Base-by-base conservation (phyloP, 176 grass and related monocot genomes). In the Urochloa ruziziensis region DNA sequence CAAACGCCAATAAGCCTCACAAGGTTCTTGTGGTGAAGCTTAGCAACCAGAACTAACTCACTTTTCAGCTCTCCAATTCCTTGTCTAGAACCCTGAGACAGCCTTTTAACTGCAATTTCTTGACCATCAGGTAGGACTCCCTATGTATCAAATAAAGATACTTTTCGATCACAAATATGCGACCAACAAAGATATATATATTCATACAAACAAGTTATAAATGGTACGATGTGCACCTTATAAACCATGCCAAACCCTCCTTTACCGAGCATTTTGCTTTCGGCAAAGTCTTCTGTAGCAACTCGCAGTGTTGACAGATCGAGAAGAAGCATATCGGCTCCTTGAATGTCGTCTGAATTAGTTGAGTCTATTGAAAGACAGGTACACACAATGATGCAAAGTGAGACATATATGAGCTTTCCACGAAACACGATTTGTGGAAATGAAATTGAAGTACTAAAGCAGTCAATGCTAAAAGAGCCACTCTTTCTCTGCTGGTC, bases 211-310 rank as follows among this genome's bases (percentile, higher is more conserved):
- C 1, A 61, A 70, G 9, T 0, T 29, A 57, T 8, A 69, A 23
- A 34, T 33, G 21, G 35, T 58, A 16, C 34, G 32, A 40, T 57
- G 9, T 17, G 24, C 58, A 91, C 92, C 92, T 91, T 94, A 54
- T 91, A 84, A 68, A 94, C 92, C 15, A 57, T 77, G 15, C 88
- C 88, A 13, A 91, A 94, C 10, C 88, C 88, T 56, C 83, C 88
- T 88, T 88, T 75, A 33, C 88, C 88, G 2, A 94, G 74, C 46
- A 83, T 76, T 42, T 80, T 88, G 2, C 23, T 65, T 49, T 88
- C 85, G 24, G 43, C 74, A 72, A 90, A 90, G 67, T 88, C 84
- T 3, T 37, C 29, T 59, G 91, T 93, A 30, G 85, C 91, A 69
- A 34, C 44, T 36, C 61, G 53, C 35, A 93, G 8, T 54, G 67